Percentiles rank a stretch among this genome's conserved stretches.
Evolutionary conservation across 352 stramenopile genomes (phyloP).

Genomic region (Blastocystis sp.): DNA sequence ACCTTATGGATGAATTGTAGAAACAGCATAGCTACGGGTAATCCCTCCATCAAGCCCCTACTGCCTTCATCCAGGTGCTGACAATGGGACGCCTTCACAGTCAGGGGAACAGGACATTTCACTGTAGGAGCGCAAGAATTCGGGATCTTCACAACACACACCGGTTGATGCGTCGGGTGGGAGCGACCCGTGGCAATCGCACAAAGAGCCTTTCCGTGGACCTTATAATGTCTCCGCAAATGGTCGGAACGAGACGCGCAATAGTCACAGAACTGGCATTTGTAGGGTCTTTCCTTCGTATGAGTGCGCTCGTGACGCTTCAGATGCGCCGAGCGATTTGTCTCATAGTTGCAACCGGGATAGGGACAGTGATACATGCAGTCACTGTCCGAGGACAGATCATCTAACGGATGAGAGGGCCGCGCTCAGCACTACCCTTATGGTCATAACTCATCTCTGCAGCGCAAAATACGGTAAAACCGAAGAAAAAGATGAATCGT

Average conservation of each 20-base stretch:
- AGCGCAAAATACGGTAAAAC: too few species aligned
- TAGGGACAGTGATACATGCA: slow-evolving; percentile 66
- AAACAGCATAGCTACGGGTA: slow-evolving; percentile 32
- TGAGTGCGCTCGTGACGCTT: slow-evolving; percentile 67
- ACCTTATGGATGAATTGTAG: slow-evolving; percentile 46
- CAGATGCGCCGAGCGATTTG: slow-evolving; percentile 55
- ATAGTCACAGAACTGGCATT: slow-evolving; percentile 69
- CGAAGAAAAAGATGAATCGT: too few species aligned
- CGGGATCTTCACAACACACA: not conserved
- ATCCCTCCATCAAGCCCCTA: not conserved
- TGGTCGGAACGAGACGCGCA: slow-evolving; percentile 69
- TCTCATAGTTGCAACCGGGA: slow-evolving; percentile 63
- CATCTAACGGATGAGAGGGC: not conserved
- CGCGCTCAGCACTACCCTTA: too few species aligned
- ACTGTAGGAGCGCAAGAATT: slow-evolving; percentile 3
- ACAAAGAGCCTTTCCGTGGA: slow-evolving; percentile 40
- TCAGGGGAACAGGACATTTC: slow-evolving; percentile 4
- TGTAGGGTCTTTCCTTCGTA: slow-evolving; percentile 62
- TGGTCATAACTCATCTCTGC: too few species aligned
- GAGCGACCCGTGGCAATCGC: not conserved
- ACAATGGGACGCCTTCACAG: not conserved
- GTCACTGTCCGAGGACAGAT: slow-evolving; percentile 63
- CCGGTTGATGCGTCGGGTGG: not conserved
- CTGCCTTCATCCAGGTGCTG: slow-evolving; percentile 42
- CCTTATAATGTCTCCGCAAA: slow-evolving; percentile 48